Conservation (phyloP, 805 yeast species). For the Sugiyamaella marilandica region DNA sequence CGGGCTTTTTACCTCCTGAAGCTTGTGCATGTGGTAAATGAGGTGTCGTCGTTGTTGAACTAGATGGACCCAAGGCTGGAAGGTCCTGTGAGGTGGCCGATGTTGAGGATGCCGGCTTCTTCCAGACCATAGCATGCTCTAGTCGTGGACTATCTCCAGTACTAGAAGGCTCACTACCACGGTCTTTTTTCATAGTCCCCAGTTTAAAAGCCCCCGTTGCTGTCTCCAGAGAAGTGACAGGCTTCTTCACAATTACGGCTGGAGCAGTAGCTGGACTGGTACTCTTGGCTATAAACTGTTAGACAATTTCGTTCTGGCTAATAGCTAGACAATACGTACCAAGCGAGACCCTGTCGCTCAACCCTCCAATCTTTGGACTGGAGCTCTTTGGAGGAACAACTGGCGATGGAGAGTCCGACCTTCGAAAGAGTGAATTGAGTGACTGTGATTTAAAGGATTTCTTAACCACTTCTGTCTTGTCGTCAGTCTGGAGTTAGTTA, state of each 20-base stretch:
- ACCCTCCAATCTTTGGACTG: slow-evolving; percentile 3
- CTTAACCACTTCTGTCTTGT: neutral
- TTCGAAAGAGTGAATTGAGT: slow-evolving; percentile 31
- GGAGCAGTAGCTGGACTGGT: slow-evolving; percentile 10
- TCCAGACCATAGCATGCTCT: slow-evolving; percentile 23
- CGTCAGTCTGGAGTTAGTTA: neutral
- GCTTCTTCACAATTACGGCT: slow-evolving; percentile 5
- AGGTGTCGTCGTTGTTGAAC: neutral
- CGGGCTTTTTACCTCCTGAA: slow-evolving; percentile 6
- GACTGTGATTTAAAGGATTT: slow-evolving; percentile 36
- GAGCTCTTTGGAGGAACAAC: slow-evolving; percentile 3
- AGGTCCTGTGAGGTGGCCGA: neutral
- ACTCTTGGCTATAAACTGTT: slow-evolving; percentile 2
- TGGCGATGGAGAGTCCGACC: slow-evolving; percentile 12
- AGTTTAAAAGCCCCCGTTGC: slow-evolving; percentile 28
- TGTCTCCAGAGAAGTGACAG: slow-evolving; percentile 20
- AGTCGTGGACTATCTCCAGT: slow-evolving; percentile 16
- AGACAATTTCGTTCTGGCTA: neutral
- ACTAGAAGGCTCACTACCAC: slow-evolving; percentile 17
- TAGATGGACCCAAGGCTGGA: neutral
- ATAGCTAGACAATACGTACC: slow-evolving; percentile 1
- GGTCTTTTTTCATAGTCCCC: slow-evolving; percentile 21
- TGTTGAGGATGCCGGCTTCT: slow-evolving; percentile 4
- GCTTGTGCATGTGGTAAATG: no score
- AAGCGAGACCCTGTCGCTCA: slow-evolving; percentile 13